Conservation (phyloP, 192 early-diverging fungal species). For the Backusella sp. region DNA sequence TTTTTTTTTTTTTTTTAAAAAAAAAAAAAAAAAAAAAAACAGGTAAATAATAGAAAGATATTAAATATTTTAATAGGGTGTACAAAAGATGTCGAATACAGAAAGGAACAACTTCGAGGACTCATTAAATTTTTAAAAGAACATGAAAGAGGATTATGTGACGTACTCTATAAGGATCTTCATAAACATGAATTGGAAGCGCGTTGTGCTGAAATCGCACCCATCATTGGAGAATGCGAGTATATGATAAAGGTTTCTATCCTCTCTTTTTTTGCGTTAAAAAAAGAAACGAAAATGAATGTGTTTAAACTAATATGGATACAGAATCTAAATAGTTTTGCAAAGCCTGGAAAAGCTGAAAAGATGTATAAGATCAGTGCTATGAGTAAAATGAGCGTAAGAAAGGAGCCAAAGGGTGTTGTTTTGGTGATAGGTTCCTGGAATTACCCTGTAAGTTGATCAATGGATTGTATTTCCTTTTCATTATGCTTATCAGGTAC, state of each 20-base stretch:
- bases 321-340: conserved; percentile 60
- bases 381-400: conserved; percentile 48
- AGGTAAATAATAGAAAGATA: neutral
- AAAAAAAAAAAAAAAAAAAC: neutral
- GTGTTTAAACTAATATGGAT: neutral
- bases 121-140: conserved; percentile 1
- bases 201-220: neutral
- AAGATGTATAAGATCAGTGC: conserved; percentile 36
- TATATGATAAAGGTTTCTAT: conserved; percentile 13
- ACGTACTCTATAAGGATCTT: neutral
- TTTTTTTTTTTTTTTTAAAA: neutral
- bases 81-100: neutral
- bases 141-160: neutral
- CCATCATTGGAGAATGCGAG: conserved; percentile 1
- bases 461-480: neutral
- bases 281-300: neutral
- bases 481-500: neutral
- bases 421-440: conserved; percentile 63
- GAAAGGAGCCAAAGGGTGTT: conserved; percentile 76
- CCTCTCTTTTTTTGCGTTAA: neutral
- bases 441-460: conserved; percentile 50
- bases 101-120: neutral
- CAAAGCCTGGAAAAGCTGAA: conserved; percentile 43
- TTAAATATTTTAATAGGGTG: neutral
- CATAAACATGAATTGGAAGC: neutral